Base-by-base conservation (phyloP, 345 rosid genomes). In the Arabis hirsuta region DNA sequence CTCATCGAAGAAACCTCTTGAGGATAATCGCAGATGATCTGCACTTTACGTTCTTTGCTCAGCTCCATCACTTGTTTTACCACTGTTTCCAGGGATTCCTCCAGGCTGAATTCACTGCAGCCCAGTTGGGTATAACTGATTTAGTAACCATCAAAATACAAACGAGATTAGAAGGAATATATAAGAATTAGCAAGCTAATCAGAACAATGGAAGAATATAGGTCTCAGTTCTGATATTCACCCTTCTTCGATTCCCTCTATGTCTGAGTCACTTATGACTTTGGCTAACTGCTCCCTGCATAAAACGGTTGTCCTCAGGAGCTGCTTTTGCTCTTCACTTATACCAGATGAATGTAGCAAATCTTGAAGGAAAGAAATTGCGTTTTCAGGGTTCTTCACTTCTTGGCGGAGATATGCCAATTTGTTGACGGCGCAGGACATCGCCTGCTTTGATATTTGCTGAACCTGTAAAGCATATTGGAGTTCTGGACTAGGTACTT, bases 231-330 rank as follows among this genome's bases (percentile, higher is more conserved):
- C 10, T 36, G 41, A 36, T 36, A 9, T 36, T 36, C 3, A 91
- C 97, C 96, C 75, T 68, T 89, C 91, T 69, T 89, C 93, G 45
- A 91, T 85, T 56, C 87, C 87, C 55, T 84, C 82, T 39, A 89
- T 71, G 80, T 91, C 88, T 44, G 83, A 81, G 76, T 89, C 94
- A 43, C 77, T 75, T 46, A 87, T 65, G 53, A 89, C 83, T 65
- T 82, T 91, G 44, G 79, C 77, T 67, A 91, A 76, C 70, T 91
- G 97, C 81, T 87, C 88, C 69, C 77, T 87, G 76, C 94, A 89
- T 69, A 73, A 73, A 41, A 80, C 24, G 42, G 80, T 83, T 13
- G 70, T 85, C 73, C 76, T 87, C 71, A 89, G 47, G 56, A 89
- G 87, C 79, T 67, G 73, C 31, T 73, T 84, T 80, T 87, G 96